phyloP scores from a whole-genome alignment of 192 early-diverging fungal genomes.

The Linnemannia elongata region DNA sequence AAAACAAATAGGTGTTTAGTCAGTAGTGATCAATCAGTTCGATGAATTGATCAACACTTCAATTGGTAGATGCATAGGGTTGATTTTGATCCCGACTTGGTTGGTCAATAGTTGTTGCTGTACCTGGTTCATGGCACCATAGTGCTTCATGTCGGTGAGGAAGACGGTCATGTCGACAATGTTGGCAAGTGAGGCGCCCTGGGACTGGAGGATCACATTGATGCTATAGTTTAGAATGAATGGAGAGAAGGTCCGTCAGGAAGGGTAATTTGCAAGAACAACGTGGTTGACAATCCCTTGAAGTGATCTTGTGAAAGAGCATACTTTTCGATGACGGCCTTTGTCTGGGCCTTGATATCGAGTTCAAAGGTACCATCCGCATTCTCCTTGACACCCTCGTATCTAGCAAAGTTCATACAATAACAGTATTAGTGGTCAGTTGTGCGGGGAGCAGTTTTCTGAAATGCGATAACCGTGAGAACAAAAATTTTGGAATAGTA shows the following conservation, averaged over 20 bases:
- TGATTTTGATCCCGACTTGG: neutral
- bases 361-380: slow-evolving; percentile 67
- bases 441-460: neutral
- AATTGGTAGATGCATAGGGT: neutral
- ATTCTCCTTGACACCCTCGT: slow-evolving; percentile 62
- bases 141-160: slow-evolving; percentile 77
- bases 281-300: neutral
- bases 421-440: neutral
- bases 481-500: neutral
- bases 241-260: neutral
- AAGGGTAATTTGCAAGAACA: neutral
- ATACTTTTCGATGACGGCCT: slow-evolving; percentile 75
- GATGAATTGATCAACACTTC: neutral
- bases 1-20: neutral
- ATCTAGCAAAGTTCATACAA: slow-evolving; percentile 22
- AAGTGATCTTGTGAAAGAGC: neutral
- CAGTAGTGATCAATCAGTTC: neutral
- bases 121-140: slow-evolving; percentile 70
- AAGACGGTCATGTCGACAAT: slow-evolving; percentile 82
- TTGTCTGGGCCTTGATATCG: slow-evolving; percentile 74
- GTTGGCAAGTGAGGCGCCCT: slow-evolving; percentile 67
- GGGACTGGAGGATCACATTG: slow-evolving; percentile 63
- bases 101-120: neutral
- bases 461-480: slow-evolving; percentile 3
- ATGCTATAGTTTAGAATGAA: slow-evolving; percentile 59